Evolutionary conservation across 2,329 filamentous ascomycete genomes (phyloP), one percentile per base, ranked within the genome.

Genomic region (Aspergillus fumigatus): DNA sequence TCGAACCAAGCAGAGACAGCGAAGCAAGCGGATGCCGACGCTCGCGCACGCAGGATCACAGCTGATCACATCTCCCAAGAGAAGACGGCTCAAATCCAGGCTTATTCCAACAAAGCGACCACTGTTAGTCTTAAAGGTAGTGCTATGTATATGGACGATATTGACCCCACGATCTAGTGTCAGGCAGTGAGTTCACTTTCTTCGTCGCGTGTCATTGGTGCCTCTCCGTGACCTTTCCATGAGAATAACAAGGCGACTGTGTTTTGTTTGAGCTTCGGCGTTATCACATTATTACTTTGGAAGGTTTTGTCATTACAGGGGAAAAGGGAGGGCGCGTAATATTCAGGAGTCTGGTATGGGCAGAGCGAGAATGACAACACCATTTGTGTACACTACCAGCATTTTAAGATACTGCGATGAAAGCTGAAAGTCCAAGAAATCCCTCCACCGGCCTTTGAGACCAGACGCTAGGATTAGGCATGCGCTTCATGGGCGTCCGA

Each of bases 141-240:
- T 53, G 67, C 66, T 2, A 57, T 73, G 51, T 74, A 73, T 57
- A 60, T 72, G 59, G 69, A 69, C 48, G 70, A 70, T 50, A 57
- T 63, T 53, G 57, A 63, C 23, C 51, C 60, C 21, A 48, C 23
- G 38, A 38, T 6, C 19, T 55, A 50, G 35, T 23, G 43, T 23
- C 32, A n/a, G 14, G 32, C 9, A 14, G 14, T 8, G 32, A 14
- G 17, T 17, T 38, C 17, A 38, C 32, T 14, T 38, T 17, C 14
- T 38, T 1, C 14, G 32, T 38, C 14, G 32, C 32, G 32, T 38
- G 6, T 17, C 32, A 38, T 38, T 17, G 32, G 14, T 38, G 32
- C 32, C 14, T 38, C 32, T 38, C 32, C 17, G 5, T n/a, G 32
- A 6, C 14, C 32, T 17, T 17, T 17, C 14, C 32, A 38, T 38